Percentiles rank a stretch among this genome's conserved stretches.
Evolutionary conservation across 371 early-diverging fungal genomes (phyloP).

Genomic region (Mortierella sp.): DNA sequence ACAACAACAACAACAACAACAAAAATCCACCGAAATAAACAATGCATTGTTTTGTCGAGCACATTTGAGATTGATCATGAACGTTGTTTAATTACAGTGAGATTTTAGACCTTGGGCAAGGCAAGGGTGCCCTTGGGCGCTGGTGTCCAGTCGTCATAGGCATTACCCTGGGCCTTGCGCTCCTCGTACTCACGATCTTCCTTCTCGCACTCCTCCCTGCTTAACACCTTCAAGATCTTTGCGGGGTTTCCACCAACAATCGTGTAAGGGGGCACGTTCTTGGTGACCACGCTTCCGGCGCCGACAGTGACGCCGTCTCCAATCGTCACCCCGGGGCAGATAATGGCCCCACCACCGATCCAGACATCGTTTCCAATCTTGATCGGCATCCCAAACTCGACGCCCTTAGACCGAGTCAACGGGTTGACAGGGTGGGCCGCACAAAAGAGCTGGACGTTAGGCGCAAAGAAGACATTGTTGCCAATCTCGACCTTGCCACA

Average conservation of each 20-base stretch:
- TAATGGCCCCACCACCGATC: slow-evolving; percentile 79
- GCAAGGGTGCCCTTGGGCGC: slow-evolving; percentile 43
- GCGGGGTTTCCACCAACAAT: slow-evolving; percentile 92
- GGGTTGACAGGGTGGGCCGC: slow-evolving; percentile 84
- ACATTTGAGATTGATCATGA: too few relatives aligned
- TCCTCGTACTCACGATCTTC: slow-evolving; percentile 39
- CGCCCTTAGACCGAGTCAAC: slow-evolving; percentile 39
- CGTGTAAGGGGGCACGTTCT: slow-evolving; percentile 78
- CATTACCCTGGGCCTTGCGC: slow-evolving; percentile 23
- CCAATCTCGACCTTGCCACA: slow-evolving; percentile 76
- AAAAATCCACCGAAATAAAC: not conserved
- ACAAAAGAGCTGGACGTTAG: slow-evolving; percentile 82
- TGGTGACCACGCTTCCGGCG: slow-evolving; percentile 80
- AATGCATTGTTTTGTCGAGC: not conserved
- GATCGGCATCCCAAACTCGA: slow-evolving; percentile 69
- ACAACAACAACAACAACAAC: too few relatives aligned
- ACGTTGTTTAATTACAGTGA: not conserved
- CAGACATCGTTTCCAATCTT: slow-evolving; percentile 79
- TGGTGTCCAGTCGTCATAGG: slow-evolving; percentile 46
- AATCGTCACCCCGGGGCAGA: slow-evolving; percentile 88
- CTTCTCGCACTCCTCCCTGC: slow-evolving; percentile 43
- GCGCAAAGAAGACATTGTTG: slow-evolving; percentile 77
- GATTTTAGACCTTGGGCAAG: slow-evolving; percentile 15
- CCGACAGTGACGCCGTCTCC: slow-evolving; percentile 76
- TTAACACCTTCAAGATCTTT: slow-evolving; percentile 63